A percentile compares a stretch with the other conserved stretches of the same genome.
Conservation (phyloP, 2,329 filamentous ascomycete genomes). For the Alternaria sp. region DNA sequence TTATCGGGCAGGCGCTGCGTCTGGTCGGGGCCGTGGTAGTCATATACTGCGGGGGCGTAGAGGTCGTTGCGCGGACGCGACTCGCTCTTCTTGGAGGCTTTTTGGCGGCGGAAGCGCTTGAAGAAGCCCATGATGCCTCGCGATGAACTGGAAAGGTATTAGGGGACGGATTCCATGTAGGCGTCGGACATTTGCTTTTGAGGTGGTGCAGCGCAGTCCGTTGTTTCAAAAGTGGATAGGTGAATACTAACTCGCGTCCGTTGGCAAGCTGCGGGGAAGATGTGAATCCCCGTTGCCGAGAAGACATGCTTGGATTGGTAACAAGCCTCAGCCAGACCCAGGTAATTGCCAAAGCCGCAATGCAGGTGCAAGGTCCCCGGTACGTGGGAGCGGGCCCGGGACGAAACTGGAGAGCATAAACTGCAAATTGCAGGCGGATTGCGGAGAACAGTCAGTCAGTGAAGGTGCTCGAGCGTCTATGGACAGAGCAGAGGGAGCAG, state of each 20-base stretch:
- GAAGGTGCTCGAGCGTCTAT: slow-evolving; percentile 14
- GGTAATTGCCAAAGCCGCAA: slow-evolving; percentile 6
- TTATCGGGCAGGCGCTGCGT: slow-evolving; percentile 64
- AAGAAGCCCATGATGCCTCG: slow-evolving; percentile 56
- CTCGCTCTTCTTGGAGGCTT: slow-evolving; percentile 50
- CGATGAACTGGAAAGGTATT: slow-evolving; percentile 27
- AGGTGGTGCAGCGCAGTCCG: slow-evolving; percentile 16
- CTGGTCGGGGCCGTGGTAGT: slow-evolving; percentile 51
- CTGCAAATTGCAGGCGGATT: slow-evolving; percentile 5
- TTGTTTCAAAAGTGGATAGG: slow-evolving; percentile 16
- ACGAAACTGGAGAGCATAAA: slow-evolving; percentile 8
- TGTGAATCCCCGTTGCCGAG: slow-evolving; percentile 30
- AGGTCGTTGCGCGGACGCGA: slow-evolving; percentile 38
- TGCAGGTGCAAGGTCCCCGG: slow-evolving; percentile 5
- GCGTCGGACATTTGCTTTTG: slow-evolving; percentile 23
- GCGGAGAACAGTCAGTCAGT: neutral
- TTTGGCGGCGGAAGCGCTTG: slow-evolving; percentile 56
- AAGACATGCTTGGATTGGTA: slow-evolving; percentile 27
- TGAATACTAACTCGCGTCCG: slow-evolving; percentile 33
- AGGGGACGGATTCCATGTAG: slow-evolving; percentile 18
- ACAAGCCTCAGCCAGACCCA: slow-evolving; percentile 10
- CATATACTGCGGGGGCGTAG: slow-evolving; percentile 31
- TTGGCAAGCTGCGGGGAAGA: slow-evolving; percentile 34
- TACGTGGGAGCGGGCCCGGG: neutral
- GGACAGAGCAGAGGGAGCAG: slow-evolving; percentile 4